Percentiles rank a stretch among this genome's conserved stretches.
Conservation (phyloP, 805 yeast species). For the Lipomyces mesembrius region DNA sequence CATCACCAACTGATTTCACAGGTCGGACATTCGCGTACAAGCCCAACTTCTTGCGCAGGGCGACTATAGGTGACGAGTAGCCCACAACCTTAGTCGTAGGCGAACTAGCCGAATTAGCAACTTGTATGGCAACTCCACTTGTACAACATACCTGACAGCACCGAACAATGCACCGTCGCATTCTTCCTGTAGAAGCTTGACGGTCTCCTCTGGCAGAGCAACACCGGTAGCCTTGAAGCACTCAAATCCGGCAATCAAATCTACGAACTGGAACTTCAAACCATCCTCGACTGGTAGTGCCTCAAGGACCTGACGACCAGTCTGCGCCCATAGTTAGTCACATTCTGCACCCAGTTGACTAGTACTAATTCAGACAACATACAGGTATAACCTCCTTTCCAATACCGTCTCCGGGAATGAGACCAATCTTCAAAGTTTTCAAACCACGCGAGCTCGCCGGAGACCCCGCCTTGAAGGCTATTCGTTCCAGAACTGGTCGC, state of each 20-base stretch:
- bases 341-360: not conserved
- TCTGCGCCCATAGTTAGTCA: conserved; percentile 33
- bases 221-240: conserved; percentile 92
- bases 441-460: conserved; percentile 20
- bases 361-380: conserved; percentile 16
- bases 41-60: conserved; percentile 94
- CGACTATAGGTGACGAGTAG: conserved; percentile 97
- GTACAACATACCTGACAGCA: conserved; percentile 63
- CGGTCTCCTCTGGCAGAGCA: conserved; percentile 93
- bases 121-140: not conserved
- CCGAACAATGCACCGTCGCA: conserved; percentile 99
- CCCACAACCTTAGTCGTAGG: conserved; percentile 94
- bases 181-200: conserved; percentile 69
- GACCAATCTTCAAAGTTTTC: conserved; percentile 49
- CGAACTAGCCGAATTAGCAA: conserved; percentile 51
- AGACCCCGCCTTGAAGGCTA: not conserved
- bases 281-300: conserved; percentile 76
- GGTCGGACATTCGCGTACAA: conserved; percentile 97
- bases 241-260: conserved; percentile 93
- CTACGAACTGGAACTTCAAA: conserved; percentile 80
- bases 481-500: conserved; percentile 10
- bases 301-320: conserved; percentile 87
- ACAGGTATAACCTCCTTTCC: conserved; percentile 97
- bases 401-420: conserved; percentile 98
- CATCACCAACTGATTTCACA: conserved; percentile 88